Evolutionary conservation across 805 yeast genomes (phyloP).

Genomic region (Candida piceae): DNA sequence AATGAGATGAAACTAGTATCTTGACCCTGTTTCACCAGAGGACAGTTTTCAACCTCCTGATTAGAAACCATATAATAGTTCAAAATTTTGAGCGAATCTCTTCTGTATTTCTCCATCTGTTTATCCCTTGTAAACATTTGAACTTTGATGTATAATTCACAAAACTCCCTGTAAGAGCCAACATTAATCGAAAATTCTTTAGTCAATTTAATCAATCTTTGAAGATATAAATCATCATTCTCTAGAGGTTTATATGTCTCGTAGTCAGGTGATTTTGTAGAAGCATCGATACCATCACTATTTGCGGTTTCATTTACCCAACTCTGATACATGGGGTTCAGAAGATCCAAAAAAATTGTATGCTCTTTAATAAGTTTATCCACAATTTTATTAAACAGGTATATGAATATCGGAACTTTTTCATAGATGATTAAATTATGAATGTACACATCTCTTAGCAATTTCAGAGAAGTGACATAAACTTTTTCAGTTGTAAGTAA

Average conservation of each 20-base stretch:
- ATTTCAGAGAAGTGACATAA: constrained; percentile 40
- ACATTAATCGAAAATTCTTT: constrained; percentile 19
- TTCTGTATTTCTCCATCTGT: constrained; percentile 22
- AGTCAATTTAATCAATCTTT: constrained; percentile 16
- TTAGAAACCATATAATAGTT: constrained; percentile 27
- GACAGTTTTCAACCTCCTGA: constrained; percentile 14
- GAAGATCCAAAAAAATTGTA: constrained; percentile 22
- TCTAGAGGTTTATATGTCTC: constrained; percentile 16
- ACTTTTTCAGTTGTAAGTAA: constrained; percentile 42
- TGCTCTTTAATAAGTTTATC: constrained; percentile 31
- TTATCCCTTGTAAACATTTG: constrained; percentile 16
- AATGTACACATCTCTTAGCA: constrained; percentile 40
- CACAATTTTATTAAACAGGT: constrained; percentile 23
- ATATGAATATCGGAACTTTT: constrained; percentile 33
- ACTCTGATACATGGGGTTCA: constrained; percentile 20
- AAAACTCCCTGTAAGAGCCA: constrained; percentile 21
- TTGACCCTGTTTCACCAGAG: constrained; percentile 35
- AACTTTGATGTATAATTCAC: constrained; percentile 21
- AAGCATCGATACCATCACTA: constrained; percentile 6
- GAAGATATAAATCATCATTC: constrained; percentile 18
- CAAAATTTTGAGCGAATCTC: constrained; percentile 14
- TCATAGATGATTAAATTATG: constrained; percentile 32
- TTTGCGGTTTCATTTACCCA: constrained; percentile 13
- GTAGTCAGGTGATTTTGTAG: constrained; percentile 22
- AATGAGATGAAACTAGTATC: constrained; percentile 53